Percentiles rank a stretch among this genome's conserved stretches.
phyloP scores from a whole-genome alignment of 2,329 filamentous ascomycete species.

The Colletotrichum trifolii region DNA sequence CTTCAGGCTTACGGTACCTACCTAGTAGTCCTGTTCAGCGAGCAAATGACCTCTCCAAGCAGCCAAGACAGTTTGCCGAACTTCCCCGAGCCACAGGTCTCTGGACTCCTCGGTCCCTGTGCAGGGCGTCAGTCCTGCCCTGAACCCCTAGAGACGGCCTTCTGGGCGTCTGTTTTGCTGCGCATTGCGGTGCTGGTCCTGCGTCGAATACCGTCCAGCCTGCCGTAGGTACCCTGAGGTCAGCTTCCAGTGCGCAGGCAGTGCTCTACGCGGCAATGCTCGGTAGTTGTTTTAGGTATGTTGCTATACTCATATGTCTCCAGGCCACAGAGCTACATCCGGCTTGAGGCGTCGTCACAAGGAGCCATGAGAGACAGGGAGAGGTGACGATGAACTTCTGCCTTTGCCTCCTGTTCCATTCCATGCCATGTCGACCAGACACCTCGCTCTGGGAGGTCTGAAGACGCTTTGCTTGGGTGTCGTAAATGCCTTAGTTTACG shows the following conservation, averaged over 20 bases:
- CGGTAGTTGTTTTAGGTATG: too few relatives aligned
- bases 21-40: conserved; percentile 1
- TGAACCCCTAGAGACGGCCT: not conserved
- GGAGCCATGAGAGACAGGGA: conserved; percentile 7
- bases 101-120: conserved; percentile 9
- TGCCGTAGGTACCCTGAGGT: too few relatives aligned
- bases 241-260: too few relatives aligned
- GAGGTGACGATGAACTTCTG: too few relatives aligned
- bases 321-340: not conserved
- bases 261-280: too few relatives aligned
- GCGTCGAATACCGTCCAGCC: too few relatives aligned
- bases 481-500: too few relatives aligned
- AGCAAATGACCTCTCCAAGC: conserved; percentile 2
- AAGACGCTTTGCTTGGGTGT: too few relatives aligned
- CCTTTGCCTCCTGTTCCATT: not conserved
- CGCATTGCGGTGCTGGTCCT: too few relatives aligned
- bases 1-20: not conserved
- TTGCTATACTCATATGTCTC: too few relatives aligned
- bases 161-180: too few relatives aligned
- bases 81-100: conserved; percentile 29
- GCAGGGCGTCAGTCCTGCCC: not conserved
- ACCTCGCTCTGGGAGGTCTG: too few relatives aligned
- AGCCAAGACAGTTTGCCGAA: conserved; percentile 26
- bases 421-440: not conserved
- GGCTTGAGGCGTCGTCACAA: conserved; percentile 7